Evolutionary conservation across 768 basidiomycete species (phyloP).

Genomic region (Pluteus cervinus): DNA sequence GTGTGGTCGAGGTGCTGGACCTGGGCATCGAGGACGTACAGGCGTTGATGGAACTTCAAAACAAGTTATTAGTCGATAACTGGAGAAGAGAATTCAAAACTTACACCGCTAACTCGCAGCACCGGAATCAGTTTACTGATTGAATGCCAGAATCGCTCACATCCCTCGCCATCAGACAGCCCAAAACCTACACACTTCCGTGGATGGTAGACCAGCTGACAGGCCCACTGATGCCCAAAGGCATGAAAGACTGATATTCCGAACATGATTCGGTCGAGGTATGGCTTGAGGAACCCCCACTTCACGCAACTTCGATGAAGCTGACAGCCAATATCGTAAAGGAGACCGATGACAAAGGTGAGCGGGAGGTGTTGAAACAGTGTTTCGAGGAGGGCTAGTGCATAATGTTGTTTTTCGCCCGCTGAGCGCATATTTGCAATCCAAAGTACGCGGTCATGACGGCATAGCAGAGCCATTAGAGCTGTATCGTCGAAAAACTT

Average conservation of each 20-base stretch:
- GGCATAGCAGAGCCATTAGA: constrained; percentile 27
- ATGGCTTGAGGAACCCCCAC: constrained; percentile 14
- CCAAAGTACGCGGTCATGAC: constrained; percentile 24
- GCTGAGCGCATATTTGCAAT: constrained; percentile 25
- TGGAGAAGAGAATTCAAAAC: background rate
- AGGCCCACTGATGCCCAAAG: constrained; percentile 29
- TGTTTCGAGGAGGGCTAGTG: constrained; percentile 19
- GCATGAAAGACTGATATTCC: constrained; percentile 28
- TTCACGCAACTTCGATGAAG: constrained; percentile 15
- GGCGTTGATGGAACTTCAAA: constrained; percentile 18
- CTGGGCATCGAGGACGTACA: constrained; percentile 20
- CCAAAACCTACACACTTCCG: constrained; percentile 18
- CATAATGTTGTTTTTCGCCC: constrained; percentile 27
- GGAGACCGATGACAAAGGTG: constrained; percentile 10
- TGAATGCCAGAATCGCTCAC: constrained; percentile 20
- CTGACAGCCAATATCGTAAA: constrained; percentile 29
- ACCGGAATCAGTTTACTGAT: constrained; percentile 18
- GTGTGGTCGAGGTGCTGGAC: constrained; percentile 12
- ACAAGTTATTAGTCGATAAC: background rate
- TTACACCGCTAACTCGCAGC: constrained; percentile 21
- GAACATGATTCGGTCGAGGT: constrained; percentile 17
- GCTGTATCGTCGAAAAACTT: constrained; percentile 20
- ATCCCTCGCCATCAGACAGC: constrained; percentile 20
- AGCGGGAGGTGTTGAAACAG: constrained; percentile 22
- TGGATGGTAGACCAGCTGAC: constrained; percentile 25